Evolutionary conservation across 2,329 filamentous ascomycete species (phyloP).

Genomic region (Penicillium concentricum): DNA sequence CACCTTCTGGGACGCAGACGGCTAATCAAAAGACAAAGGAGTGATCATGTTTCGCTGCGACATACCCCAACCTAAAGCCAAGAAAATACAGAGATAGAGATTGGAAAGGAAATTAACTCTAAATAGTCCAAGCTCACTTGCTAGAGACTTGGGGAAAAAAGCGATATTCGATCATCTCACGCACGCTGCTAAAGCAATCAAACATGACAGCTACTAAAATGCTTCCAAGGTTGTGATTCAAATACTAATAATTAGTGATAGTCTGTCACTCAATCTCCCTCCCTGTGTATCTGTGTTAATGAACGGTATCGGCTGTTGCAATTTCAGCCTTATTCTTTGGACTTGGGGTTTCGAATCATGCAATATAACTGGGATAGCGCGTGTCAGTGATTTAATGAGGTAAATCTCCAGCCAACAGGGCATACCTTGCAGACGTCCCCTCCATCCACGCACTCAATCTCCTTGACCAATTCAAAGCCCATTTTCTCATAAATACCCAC

Average conservation of each 20-base stretch:
- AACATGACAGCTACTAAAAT: not conserved
- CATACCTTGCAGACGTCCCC: slow-evolving; percentile 55
- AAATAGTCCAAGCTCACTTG: not conserved
- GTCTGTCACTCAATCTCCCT: not conserved
- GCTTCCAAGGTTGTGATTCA: not conserved
- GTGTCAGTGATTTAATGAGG: slow-evolving; percentile 5
- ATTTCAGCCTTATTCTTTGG: slow-evolving; percentile 6
- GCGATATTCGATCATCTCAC: not conserved
- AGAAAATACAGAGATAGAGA: not conserved
- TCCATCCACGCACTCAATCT: slow-evolving; percentile 66
- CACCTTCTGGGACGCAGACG: not conserved
- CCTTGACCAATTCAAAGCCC: slow-evolving; percentile 64
- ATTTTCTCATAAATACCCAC: slow-evolving; percentile 68
- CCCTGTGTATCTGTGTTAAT: not conserved
- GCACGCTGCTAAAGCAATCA: not conserved
- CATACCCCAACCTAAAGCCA: not conserved
- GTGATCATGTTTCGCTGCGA: not conserved
- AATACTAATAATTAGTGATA: not conserved
- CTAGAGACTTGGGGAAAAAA: not conserved
- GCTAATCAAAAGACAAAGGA: not conserved
- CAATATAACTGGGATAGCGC: slow-evolving; percentile 20
- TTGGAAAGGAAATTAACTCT: not conserved
- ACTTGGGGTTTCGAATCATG: slow-evolving; percentile 22
- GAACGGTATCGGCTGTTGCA: not conserved
- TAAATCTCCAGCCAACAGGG: not conserved